Evolutionary conservation across 768 basidiomycete species (phyloP).

Genomic region (Tubosaeta sp.): DNA sequence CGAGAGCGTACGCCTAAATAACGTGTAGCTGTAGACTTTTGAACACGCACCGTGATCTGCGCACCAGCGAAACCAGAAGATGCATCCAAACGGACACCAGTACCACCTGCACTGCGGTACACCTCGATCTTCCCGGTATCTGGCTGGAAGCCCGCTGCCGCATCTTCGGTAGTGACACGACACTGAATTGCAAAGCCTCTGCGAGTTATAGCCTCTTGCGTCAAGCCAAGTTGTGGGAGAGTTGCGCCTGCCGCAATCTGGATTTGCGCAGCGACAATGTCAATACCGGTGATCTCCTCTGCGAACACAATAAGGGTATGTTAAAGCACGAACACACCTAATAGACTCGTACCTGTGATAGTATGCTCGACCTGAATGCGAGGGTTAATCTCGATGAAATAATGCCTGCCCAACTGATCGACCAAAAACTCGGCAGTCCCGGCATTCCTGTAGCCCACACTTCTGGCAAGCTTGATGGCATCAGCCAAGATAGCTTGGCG

Average conservation of each 20-base stretch:
- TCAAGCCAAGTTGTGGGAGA: slow-evolving; percentile 89
- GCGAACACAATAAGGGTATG: slow-evolving; percentile 2
- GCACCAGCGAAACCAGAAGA: slow-evolving; percentile 98
- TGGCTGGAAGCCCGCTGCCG: slow-evolving; percentile 89
- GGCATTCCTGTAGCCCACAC: slow-evolving; percentile 93
- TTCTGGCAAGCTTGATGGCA: slow-evolving; percentile 91
- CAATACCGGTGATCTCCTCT: slow-evolving; percentile 99
- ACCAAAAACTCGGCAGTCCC: slow-evolving; percentile 99
- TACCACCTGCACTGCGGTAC: slow-evolving; percentile 97
- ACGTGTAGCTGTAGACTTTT: background rate
- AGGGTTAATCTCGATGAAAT: slow-evolving; percentile 99
- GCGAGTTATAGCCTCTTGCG: slow-evolving; percentile 92
- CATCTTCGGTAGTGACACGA: slow-evolving; percentile 97
- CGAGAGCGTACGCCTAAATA: background rate
- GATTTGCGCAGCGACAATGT: slow-evolving; percentile 98
- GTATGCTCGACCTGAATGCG: slow-evolving; percentile 99
- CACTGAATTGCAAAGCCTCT: slow-evolving; percentile 98
- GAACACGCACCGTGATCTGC: slow-evolving; percentile 80
- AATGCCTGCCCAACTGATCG: slow-evolving; percentile 93
- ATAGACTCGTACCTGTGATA: slow-evolving; percentile 72
- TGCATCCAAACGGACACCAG: slow-evolving; percentile 95
- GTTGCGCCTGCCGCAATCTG: slow-evolving; percentile 99
- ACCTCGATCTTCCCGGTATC: slow-evolving; percentile 99
- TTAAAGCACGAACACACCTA: background rate
- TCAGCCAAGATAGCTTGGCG: slow-evolving; percentile 84